phyloP scores from a whole-genome alignment of 1,139 yeast genomes.

The Saccharomyces pastorianus region DNA sequence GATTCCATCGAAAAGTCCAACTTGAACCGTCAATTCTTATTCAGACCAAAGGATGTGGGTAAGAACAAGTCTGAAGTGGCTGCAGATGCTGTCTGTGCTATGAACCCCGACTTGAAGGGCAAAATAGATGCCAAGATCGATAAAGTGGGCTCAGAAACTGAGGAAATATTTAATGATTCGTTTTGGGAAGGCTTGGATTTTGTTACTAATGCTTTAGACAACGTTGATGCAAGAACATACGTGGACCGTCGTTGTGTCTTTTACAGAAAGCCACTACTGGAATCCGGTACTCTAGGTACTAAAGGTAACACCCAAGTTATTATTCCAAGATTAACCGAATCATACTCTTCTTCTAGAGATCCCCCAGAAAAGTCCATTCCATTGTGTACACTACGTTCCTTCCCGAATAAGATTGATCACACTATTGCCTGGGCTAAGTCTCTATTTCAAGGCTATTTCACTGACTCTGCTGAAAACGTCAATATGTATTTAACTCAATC shows the following conservation, averaged over 20 bases:
- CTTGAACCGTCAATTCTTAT: constrained; percentile 89
- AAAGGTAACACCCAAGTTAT: constrained; percentile 97
- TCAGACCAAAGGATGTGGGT: constrained; percentile 92
- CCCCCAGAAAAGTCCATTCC: constrained; percentile 98
- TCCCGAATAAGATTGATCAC: constrained; percentile 97
- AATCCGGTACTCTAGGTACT: constrained; percentile 95
- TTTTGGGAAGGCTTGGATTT: constrained; percentile 81
- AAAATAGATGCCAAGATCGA: constrained; percentile 72
- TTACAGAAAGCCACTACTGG: constrained; percentile 82
- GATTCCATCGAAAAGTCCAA: constrained; percentile 94
- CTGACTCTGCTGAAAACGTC: constrained; percentile 86
- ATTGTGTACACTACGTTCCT: constrained; percentile 88
- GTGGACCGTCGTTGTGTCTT: constrained; percentile 96
- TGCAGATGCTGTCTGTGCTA: constrained; percentile 67
- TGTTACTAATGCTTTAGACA: constrained; percentile 94
- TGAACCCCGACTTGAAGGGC: constrained; percentile 79
- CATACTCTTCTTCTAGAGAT: constrained; percentile 92
- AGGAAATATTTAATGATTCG: constrained; percentile 71
- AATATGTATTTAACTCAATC: constrained; percentile 87
- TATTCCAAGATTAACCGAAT: constrained; percentile 86
- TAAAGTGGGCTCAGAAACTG: constrained; percentile 91
- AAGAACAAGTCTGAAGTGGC: constrained; percentile 86
- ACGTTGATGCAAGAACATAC: constrained; percentile 94
- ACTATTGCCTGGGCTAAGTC: constrained; percentile 99
- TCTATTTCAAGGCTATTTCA: constrained; percentile 86